Percentiles rank a stretch among this genome's conserved stretches.
Evolutionary conservation across 805 yeast species (phyloP).

Genomic region (Cyberlindnera xylosilytica): DNA sequence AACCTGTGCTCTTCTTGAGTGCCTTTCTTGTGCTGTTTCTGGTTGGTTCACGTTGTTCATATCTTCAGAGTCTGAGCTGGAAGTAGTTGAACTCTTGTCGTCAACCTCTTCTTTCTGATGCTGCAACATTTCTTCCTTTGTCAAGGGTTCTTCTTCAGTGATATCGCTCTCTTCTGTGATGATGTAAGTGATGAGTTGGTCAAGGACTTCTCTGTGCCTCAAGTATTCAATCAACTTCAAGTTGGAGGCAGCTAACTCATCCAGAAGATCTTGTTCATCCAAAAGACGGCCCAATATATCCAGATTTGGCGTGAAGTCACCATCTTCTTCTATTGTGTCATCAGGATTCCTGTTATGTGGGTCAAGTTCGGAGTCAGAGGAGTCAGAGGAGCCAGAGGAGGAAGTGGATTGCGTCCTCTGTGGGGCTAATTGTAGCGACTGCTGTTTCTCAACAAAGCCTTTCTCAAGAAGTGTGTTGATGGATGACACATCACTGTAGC

Average conservation of each 20-base stretch:
- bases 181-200: constrained; percentile 64
- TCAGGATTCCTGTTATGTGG: constrained; percentile 20
- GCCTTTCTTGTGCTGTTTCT: constrained; percentile 37
- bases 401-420: constrained; percentile 21
- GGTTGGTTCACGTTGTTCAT: constrained; percentile 25
- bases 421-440: background rate
- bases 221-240: constrained; percentile 74
- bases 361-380: constrained; percentile 19
- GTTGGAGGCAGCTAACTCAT: constrained; percentile 70
- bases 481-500: constrained; percentile 51
- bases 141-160: constrained; percentile 9
- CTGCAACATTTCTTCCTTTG: constrained; percentile 1
- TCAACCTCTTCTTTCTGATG: constrained; percentile 23
- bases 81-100: constrained; percentile 25
- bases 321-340: constrained; percentile 31
- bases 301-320: constrained; percentile 39
- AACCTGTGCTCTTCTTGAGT: constrained; percentile 51
- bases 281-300: constrained; percentile 53
- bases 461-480: constrained; percentile 44
- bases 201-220: constrained; percentile 72
- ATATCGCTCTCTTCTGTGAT: constrained; percentile 29
- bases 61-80: constrained; percentile 30
- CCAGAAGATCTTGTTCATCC: constrained; percentile 72
- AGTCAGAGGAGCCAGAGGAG: constrained; percentile 13
- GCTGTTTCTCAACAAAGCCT: constrained; percentile 38